These are phyloP conservation scores for Datisca glomerata DNA, from an alignment of 306 rosid genomes.

Conservation along the genomic window DNA sequence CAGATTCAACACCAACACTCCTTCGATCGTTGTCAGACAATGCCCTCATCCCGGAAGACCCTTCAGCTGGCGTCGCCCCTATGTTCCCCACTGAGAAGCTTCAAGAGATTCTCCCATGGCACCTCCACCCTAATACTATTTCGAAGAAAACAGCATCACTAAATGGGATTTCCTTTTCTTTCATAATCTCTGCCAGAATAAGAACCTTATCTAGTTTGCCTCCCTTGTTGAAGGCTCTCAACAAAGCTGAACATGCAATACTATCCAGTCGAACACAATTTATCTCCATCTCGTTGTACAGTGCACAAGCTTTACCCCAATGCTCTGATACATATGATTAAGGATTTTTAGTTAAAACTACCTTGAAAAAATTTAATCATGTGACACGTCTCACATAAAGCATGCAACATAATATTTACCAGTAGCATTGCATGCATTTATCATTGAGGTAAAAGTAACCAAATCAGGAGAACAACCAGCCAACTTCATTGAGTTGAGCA, in stretches of 20 bases:
- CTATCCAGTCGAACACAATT: constrained; percentile 50
- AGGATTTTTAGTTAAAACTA: neutral
- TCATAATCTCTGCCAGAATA: constrained; percentile 59
- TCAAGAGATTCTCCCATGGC: too few species aligned
- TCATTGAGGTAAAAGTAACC: constrained; percentile 71
- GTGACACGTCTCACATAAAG: neutral
- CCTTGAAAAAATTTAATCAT: neutral
- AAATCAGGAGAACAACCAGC: constrained; percentile 64
- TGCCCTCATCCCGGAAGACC: too few species aligned
- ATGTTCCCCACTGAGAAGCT: too few species aligned
- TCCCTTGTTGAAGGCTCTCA: constrained; percentile 85
- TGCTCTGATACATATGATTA: constrained; percentile 30
- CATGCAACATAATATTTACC: too few species aligned
- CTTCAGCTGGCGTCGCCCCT: too few species aligned
- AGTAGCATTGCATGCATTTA: constrained; percentile 55
- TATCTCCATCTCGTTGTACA: constrained; percentile 72
- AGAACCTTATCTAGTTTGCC: constrained; percentile 72
- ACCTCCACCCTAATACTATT: constrained; percentile 87
- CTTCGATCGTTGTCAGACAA: too few species aligned
- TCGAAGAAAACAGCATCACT: constrained; percentile 70
- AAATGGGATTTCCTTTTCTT: constrained; percentile 60
- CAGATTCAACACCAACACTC: too few species aligned
- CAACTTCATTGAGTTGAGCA: constrained; percentile 53
- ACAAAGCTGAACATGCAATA: constrained; percentile 67
- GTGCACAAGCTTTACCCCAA: constrained; percentile 62